Evolutionary conservation across 495 filamentous ascomycete species (phyloP), one percentile per base, ranked within the genome.

Genomic region (Penicillium pulvis): DNA sequence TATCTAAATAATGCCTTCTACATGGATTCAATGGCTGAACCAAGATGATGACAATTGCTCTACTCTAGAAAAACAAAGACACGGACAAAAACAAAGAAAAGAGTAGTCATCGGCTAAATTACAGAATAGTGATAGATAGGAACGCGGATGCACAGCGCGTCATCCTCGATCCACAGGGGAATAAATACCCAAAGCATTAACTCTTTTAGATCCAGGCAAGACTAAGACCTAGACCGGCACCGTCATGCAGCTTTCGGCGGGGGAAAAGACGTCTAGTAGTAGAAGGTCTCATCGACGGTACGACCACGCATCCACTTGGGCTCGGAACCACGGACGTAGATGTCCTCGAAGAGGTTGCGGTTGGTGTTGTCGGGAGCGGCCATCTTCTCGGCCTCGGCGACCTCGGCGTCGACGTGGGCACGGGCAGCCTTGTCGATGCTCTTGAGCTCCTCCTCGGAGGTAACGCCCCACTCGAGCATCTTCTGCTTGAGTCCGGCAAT

Each of bases 401-500:
- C 93, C 84, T 98, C 94, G 65, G 85, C 87, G 74, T 96, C 92
- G 70, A 98, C 91, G 67, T 83, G 75, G 67, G 75, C 76, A 66
- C 92, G 86, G 24, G 94, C 94, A 53, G 92, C 83, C 84, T 97
- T 97, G 81, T 98, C 94, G 67, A 98, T 86, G 55, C 65, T 60
- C 89, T 98, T 98, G 69, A 98, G 88, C 78, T 97, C 94, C n/a
- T 97, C 93, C 81, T 98, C 94, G 59, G 85, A 84, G 63, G 86
- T 86, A 53, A 98, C 90, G 28, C 82, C 85, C 94, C 94, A 98
- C 75, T 98, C 93, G 50, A 98, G 80, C 66, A 98, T 86, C 81
- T 96, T 96, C 81, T 93, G 90, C 85, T 97, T 98, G 53, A 98
- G 87, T 43, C 94, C 94, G 65, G 93, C 92, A 69, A 98, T 98